Base-by-base conservation (phyloP, 768 basidiomycete genomes). In the Hebeloma cylindrosporum region DNA sequence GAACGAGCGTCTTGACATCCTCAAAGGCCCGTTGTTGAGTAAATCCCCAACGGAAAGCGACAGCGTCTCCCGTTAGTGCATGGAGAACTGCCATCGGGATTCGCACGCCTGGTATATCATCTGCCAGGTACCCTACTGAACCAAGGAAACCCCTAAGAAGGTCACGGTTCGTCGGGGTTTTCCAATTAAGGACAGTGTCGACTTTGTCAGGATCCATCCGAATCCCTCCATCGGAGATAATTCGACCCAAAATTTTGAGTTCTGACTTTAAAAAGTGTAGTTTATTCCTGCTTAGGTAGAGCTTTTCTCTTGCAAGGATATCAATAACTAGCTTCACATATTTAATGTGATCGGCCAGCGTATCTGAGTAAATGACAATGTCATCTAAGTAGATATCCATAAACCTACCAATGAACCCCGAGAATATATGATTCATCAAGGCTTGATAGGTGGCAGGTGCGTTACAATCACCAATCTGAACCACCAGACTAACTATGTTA, bases 121-220 rank as follows among this genome's bases (percentile, higher is more conserved):
- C 60, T 0, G 71, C 69, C 0, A 75, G 47, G 40, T 57, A 64
- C 3, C 56, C 57, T 0, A 55, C 56, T 0, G 59, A 52, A 0
- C 60, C 62, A 0, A 56, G 60, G 37, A 75, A 75, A 0, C 66
- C 63, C 0, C 56, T 43, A 0, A 74, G 45, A n/a, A 67, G 49
- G 16, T 64, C 67, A 0, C 60, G 56, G 18, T 61, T 68, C 0
- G 64, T 67, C 0, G 69, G 69, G 0, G 51, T 53, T 29, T 66
- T 67, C 67, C 67, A 70, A 13, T 65, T 64, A 0, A 59, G 0
- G 0, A 75, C 57, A 0, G 49, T 40, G 22, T 74, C 66, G 0
- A 78, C 71, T 33, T 77, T 78, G n/a, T 67, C 51, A 0, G 70
- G 70, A 27, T 77, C 72, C 70, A 75, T 74, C 0, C 39, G 37